Evolutionary conservation across 2,329 filamentous ascomycete genomes (phyloP).

Genomic region (Esteya vermicola): DNA sequence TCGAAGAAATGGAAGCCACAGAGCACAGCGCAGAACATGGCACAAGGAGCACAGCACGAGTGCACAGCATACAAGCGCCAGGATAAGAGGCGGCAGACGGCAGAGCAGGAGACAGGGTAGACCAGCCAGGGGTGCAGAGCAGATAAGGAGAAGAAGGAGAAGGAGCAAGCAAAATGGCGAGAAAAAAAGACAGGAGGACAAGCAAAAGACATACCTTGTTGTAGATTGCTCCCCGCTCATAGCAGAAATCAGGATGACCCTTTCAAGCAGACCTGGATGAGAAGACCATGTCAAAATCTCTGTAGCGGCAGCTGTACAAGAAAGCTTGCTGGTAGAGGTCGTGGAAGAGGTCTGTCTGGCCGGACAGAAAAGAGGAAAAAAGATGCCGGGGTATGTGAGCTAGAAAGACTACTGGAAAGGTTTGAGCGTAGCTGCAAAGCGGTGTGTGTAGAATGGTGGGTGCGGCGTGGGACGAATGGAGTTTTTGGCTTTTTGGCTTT

Average conservation of each 20-base stretch:
- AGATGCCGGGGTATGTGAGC: too few species aligned
- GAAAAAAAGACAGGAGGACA: neutral
- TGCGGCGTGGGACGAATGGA: constrained; percentile 2
- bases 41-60: too few species aligned
- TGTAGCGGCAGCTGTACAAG: too few species aligned
- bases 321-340: too few species aligned
- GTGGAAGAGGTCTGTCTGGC: neutral
- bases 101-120: too few species aligned
- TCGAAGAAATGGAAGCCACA: too few species aligned
- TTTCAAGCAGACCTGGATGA: constrained; percentile 2
- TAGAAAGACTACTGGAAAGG: too few species aligned
- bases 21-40: too few species aligned
- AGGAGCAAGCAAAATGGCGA: neutral
- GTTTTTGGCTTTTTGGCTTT: too few species aligned
- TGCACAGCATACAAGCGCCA: too few species aligned
- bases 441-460: neutral
- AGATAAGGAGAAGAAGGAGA: neutral
- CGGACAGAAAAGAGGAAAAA: neutral
- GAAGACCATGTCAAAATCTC: constrained; percentile 6
- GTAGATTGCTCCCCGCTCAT: constrained; percentile 47
- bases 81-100: too few species aligned
- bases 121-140: too few species aligned
- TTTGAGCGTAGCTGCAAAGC: neutral
- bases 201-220: constrained; percentile 29
- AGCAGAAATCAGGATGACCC: constrained; percentile 25